Percentiles rank a stretch among this genome's conserved stretches.
Evolutionary conservation across 2,329 filamentous ascomycete genomes (phyloP).

Genomic region (Fusarium sororula): DNA sequence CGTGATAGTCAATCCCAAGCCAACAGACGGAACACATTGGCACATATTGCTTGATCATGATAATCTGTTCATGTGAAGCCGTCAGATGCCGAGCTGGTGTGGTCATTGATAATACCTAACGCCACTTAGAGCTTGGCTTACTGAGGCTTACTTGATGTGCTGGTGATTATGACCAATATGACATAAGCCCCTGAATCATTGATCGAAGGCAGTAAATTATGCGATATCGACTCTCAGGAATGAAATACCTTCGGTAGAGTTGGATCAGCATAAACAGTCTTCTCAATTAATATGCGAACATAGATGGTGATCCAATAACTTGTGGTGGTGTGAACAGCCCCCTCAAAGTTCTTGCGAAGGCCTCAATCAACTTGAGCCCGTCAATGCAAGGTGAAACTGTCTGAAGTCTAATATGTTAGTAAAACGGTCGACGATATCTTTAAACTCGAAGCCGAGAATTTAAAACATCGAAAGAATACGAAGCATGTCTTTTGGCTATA

Average conservation of each 20-base stretch:
- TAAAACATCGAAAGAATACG: not conserved
- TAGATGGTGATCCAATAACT: not conserved
- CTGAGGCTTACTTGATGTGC: constrained; percentile 19
- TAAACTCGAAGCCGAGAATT: not conserved
- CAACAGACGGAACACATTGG: not conserved
- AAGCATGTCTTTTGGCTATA: not conserved
- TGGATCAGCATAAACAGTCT: not conserved
- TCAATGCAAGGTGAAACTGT: constrained; percentile 1
- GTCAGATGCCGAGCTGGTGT: not conserved
- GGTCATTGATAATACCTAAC: not conserved
- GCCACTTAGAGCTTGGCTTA: constrained; percentile 15
- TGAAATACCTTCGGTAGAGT: too few species aligned
- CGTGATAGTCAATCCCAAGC: not conserved
- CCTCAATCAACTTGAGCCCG: not conserved
- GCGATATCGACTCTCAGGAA: not conserved
- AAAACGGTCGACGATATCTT: not conserved
- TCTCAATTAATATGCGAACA: not conserved
- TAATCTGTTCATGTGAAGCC: not conserved
- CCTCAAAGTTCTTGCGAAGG: not conserved
- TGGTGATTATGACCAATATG: constrained; percentile 4
- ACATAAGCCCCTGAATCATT: not conserved
- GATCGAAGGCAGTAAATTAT: not conserved
- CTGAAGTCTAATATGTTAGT: not conserved
- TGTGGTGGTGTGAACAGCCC: not conserved
- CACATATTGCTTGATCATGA: not conserved